Percentiles rank a stretch among this genome's conserved stretches.
Evolutionary conservation across 768 basidiomycete species (phyloP).

Genomic region (Termitomyces bulborhizus): DNA sequence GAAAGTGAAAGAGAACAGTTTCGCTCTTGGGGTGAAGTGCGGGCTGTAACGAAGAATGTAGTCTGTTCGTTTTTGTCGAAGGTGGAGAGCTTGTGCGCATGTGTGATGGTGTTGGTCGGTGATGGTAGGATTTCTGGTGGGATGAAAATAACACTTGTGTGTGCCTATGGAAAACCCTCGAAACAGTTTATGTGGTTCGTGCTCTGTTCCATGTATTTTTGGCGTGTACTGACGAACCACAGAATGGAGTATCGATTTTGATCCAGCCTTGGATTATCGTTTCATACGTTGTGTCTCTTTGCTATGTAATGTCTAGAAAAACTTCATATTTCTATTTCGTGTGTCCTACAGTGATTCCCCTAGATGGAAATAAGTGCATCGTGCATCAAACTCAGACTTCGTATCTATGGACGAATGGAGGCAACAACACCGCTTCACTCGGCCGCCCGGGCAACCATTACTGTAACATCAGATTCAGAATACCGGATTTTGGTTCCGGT

Average conservation of each 20-base stretch:
- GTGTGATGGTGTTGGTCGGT: not conserved
- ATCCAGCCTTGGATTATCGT: conserved; percentile 3
- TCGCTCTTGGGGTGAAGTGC: not conserved
- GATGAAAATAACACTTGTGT: conserved; percentile 3
- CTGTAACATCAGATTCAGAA: not conserved
- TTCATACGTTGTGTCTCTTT: not conserved
- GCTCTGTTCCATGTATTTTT: not conserved
- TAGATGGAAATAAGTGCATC: not conserved
- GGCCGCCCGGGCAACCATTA: not conserved
- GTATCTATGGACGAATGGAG: not conserved
- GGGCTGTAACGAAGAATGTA: not conserved
- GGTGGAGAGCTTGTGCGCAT: conserved; percentile 1
- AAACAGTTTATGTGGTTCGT: conserved; percentile 2
- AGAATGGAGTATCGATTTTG: not conserved
- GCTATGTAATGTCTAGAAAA: conserved; percentile 5
- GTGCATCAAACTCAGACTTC: not conserved
- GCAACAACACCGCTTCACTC: not conserved
- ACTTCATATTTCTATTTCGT: conserved; percentile 1
- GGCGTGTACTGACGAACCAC: not conserved
- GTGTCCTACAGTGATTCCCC: too few relatives aligned
- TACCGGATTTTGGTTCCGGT: not conserved
- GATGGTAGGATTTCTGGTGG: conserved; percentile 6
- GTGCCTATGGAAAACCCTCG: conserved; percentile 4
- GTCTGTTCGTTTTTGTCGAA: not conserved
- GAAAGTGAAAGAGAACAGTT: not conserved